Conservation (phyloP, 2,329 filamentous ascomycete species). For the Annulohypoxylon truncatum region DNA sequence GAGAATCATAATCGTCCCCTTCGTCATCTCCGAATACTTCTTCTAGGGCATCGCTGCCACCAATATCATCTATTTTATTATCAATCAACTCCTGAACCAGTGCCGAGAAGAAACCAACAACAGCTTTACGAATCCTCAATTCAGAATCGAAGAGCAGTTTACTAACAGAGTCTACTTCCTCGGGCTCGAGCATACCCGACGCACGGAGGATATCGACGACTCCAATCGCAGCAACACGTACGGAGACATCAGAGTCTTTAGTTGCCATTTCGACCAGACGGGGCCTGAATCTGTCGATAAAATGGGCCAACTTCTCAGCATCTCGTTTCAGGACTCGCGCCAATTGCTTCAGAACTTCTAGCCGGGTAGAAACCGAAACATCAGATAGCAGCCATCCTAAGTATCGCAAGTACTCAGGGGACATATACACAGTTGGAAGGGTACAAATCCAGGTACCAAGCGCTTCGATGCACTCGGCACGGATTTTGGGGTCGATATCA, state of each 20-base stretch:
- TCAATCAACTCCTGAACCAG: conserved; percentile 87
- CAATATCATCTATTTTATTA: conserved; percentile 83
- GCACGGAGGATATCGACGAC: conserved; percentile 85
- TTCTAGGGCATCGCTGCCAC: conserved; percentile 79
- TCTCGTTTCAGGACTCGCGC: conserved; percentile 82
- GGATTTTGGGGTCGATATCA: conserved; percentile 89
- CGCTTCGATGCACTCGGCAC: conserved; percentile 87
- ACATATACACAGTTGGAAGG: conserved; percentile 88
- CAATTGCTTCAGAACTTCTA: conserved; percentile 89
- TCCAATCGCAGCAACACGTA: conserved; percentile 83
- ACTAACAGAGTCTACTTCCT: conserved; percentile 89
- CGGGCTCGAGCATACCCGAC: conserved; percentile 87
- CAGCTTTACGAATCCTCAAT: conserved; percentile 83
- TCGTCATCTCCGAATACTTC: conserved; percentile 78
- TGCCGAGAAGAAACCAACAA: conserved; percentile 89
- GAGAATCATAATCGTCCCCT: conserved; percentile 81
- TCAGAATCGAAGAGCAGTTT: conserved; percentile 91
- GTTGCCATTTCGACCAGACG: conserved; percentile 94
- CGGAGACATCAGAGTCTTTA: conserved; percentile 81
- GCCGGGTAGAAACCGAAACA: conserved; percentile 75
- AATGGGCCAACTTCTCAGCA: conserved; percentile 86
- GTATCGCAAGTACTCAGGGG: conserved; percentile 90
- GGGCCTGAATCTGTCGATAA: conserved; percentile 90
- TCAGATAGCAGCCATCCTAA: conserved; percentile 97
- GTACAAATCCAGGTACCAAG: conserved; percentile 89